Evolutionary conservation across 306 rosid species (phyloP).

Genomic region (Cucurbita maxima): DNA sequence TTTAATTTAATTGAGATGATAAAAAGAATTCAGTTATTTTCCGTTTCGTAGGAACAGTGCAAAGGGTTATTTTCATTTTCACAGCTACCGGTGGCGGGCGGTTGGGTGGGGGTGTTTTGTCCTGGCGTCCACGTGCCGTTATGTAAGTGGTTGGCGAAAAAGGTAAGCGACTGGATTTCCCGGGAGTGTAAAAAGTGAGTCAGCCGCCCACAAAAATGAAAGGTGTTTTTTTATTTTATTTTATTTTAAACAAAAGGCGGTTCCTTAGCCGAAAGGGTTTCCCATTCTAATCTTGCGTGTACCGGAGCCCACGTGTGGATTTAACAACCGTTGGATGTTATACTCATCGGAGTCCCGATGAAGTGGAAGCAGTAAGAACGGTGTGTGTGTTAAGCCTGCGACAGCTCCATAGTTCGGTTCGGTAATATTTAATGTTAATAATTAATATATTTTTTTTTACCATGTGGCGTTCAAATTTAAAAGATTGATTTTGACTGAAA

Average conservation of each 20-base stretch:
- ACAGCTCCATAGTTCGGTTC: neutral
- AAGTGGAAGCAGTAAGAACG: neutral
- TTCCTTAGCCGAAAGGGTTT: constrained; percentile 19
- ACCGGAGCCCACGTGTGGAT: neutral
- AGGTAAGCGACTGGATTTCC: constrained; percentile 28
- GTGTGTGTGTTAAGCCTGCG: neutral
- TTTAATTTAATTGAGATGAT: neutral
- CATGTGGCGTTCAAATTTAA: neutral
- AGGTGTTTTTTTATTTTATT: neutral
- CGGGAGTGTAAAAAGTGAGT: constrained; percentile 32
- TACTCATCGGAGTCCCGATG: neutral
- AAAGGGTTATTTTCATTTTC: neutral
- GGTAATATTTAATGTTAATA: neutral
- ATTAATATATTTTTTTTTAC: neutral
- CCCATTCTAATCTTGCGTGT: neutral
- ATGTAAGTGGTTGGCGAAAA: neutral
- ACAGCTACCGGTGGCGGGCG: constrained; percentile 16
- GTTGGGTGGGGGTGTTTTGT: constrained; percentile 9
- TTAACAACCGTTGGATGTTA: neutral
- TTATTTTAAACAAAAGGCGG: constrained; percentile 11
- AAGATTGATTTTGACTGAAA: constrained; percentile 2
- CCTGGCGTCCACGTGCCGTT: constrained; percentile 16
- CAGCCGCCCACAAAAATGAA: constrained; percentile 53
- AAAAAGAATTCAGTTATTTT: neutral
- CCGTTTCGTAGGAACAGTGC: neutral